Evolutionary conservation across 192 early-diverging fungal species (phyloP).

Genomic region (Coemansia aciculifera): DNA sequence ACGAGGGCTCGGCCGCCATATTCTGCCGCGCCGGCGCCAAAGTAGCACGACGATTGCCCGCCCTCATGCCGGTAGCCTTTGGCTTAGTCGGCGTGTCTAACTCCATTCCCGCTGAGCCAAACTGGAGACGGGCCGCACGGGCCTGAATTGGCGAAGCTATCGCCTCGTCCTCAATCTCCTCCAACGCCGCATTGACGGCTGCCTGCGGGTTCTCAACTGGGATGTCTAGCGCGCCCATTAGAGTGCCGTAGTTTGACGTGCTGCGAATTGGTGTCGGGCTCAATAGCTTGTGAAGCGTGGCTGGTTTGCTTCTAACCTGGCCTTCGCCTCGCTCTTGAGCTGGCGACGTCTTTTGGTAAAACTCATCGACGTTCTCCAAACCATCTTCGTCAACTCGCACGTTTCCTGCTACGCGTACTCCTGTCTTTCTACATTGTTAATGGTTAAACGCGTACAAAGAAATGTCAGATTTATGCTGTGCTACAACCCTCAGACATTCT

Average conservation of each 20-base stretch:
- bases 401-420: slow-evolving; percentile 37
- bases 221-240: slow-evolving; percentile 42
- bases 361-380: slow-evolving; percentile 49
- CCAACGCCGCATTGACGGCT: neutral
- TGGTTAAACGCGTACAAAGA: neutral
- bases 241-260: slow-evolving; percentile 21
- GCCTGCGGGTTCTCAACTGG: slow-evolving; percentile 9
- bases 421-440: slow-evolving; percentile 35
- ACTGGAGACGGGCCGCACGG: slow-evolving; percentile 5
- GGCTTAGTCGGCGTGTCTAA: neutral
- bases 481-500: neutral
- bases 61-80: neutral
- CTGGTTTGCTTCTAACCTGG: neutral
- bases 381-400: slow-evolving; percentile 45
- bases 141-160: slow-evolving; percentile 14
- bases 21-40: slow-evolving; percentile 23
- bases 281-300: slow-evolving; percentile 34
- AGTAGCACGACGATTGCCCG: slow-evolving; percentile 25
- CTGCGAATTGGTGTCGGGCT: slow-evolving; percentile 46
- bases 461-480: neutral
- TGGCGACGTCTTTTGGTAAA: slow-evolving; percentile 46
- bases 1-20: slow-evolving; percentile 4
- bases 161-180: slow-evolving; percentile 16
- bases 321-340: slow-evolving; percentile 6
- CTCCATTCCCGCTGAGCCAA: neutral